Evolutionary conservation across 1,139 yeast species (phyloP), one percentile per base, ranked within the genome.

Genomic region (Geotrichum fermentans): DNA sequence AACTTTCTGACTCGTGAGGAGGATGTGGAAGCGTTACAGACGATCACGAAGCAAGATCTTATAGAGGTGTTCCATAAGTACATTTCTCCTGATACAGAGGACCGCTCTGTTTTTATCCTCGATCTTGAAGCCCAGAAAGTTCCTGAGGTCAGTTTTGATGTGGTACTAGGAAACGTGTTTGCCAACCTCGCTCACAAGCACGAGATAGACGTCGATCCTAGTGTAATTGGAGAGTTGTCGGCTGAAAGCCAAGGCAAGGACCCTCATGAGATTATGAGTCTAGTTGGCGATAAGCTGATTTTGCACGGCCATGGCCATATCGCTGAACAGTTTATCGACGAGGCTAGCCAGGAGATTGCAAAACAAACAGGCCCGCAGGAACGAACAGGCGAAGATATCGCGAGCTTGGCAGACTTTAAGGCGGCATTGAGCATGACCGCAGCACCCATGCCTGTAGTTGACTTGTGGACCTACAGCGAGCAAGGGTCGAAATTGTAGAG

Each of bases 121-220:
- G 88, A 87, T 60, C 73, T 90, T 63, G 77, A 81, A 59, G 80
- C 95, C 0, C 84, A 79, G 42, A 56, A 58, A 11, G 58, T 65
- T 5, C 61, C 62, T 2, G 54, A 44, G 13, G 55, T 57, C 41
- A 52, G 65, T 3, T 44, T 50, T 21, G 60, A 57, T 29, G 50
- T 53, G 3, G 46, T 57, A 5, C 49, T 57, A 10, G 56, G 56
- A 3, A 47, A 57, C 7, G 50, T 55, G n/a, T 52, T 60, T 39
- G 50, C 59, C 47, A 60, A 4, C 81, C 90, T 69, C 83, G 82
- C 29, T 83, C 82, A 66, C 87, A 89, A 35, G 88, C 89, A 11
- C 79, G 83, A 77, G 65, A 67, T 56, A 77, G 87, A 59, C 24
- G 52, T 58, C 24, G 55, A 54, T 16, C 56, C 58, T 5, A 58